These are phyloP conservation scores for Dunaliella primolecta DNA, from an alignment of 139 green algal species.

Conservation along the genomic window DNA sequence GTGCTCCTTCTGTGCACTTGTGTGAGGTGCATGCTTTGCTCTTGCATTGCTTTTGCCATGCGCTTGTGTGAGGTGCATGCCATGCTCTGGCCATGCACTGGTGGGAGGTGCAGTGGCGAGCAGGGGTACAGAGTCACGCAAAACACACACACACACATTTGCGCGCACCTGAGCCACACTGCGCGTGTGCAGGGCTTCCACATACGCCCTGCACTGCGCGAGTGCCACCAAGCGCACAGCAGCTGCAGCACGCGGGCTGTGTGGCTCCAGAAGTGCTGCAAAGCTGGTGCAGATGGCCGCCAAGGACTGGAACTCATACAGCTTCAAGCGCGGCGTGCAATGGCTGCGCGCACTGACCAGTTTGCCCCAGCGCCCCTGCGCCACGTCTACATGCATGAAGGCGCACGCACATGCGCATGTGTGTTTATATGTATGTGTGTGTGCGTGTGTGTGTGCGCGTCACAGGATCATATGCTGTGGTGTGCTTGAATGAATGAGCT, in stretches of 20 bases:
- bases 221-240: constrained; percentile 54
- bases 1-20: too few relatives aligned
- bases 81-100: too few relatives aligned
- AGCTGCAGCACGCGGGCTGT: constrained; percentile 31
- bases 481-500: too few relatives aligned
- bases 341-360: constrained; percentile 53
- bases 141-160: background rate
- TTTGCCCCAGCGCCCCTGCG: constrained; percentile 65
- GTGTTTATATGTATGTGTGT: background rate
- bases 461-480: too few relatives aligned
- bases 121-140: too few relatives aligned
- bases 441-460: background rate
- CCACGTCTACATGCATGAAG: constrained; percentile 47
- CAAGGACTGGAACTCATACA: constrained; percentile 59
- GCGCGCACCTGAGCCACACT: constrained; percentile 6
- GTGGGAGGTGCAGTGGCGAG: too few relatives aligned
- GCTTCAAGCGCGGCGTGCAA: constrained; percentile 41
- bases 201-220: constrained; percentile 61
- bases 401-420: constrained; percentile 10
- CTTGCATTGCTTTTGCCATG: too few relatives aligned
- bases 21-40: too few relatives aligned
- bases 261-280: constrained; percentile 38
- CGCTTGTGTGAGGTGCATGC: too few relatives aligned
- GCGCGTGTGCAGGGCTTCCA: constrained; percentile 59
- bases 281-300: constrained; percentile 35